Evolutionary conservation across 306 rosid species (phyloP).

Genomic region (Gillenia trifoliata): DNA sequence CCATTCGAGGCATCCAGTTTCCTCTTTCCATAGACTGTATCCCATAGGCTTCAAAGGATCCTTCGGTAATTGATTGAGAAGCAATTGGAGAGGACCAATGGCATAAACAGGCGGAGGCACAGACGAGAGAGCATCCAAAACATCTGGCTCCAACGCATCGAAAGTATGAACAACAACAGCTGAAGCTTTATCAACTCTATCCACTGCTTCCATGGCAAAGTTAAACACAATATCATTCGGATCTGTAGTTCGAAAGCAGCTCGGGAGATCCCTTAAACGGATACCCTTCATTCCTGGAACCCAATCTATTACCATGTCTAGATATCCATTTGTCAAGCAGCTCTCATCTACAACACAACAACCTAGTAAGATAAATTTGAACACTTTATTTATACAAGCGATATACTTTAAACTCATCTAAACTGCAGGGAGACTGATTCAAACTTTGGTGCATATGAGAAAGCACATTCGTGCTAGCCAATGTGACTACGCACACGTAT

Average conservation of each 20-base stretch:
- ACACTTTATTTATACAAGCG: too few relatives aligned
- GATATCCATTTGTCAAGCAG: background rate
- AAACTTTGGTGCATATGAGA: too few relatives aligned
- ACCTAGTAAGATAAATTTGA: too few relatives aligned
- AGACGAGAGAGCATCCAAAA: constrained; percentile 3
- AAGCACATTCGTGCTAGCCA: too few relatives aligned
- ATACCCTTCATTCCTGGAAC: background rate
- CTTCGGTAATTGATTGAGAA: background rate
- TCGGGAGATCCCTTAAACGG: constrained; percentile 5
- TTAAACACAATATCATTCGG: background rate
- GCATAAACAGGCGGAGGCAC: constrained; percentile 5
- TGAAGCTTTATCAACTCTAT: background rate
- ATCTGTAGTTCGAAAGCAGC: background rate
- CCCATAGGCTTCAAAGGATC: background rate
- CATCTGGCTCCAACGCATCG: background rate
- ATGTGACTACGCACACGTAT: too few relatives aligned
- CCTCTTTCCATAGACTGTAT: constrained; percentile 15
- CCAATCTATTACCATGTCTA: background rate
- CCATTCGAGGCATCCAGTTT: constrained; percentile 6
- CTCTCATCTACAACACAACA: constrained; percentile 11
- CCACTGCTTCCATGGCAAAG: background rate
- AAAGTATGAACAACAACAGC: constrained; percentile 11
- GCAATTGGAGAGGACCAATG: constrained; percentile 16
- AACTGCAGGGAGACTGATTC: too few relatives aligned
- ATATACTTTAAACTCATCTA: too few relatives aligned